Percentiles rank a stretch among this genome's conserved stretches.
phyloP scores from a whole-genome alignment of 2,329 filamentous ascomycete species.

The Colletotrichum zoysiae region DNA sequence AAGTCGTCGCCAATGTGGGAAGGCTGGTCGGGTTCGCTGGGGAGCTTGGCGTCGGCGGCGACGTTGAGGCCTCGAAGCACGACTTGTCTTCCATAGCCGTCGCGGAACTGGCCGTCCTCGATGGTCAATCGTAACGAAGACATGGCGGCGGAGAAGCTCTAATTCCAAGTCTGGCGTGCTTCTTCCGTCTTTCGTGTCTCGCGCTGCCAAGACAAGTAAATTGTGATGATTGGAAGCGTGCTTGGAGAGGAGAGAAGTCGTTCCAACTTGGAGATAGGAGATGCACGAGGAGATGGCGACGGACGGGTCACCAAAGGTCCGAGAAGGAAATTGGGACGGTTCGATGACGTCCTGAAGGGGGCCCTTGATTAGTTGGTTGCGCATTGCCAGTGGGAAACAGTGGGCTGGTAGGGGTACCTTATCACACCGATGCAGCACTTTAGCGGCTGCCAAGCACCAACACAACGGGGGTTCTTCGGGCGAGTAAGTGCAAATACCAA shows the following conservation, averaged over 20 bases:
- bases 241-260: not conserved
- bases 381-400: constrained; percentile 14
- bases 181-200: not conserved
- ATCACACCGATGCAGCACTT: constrained; percentile 26
- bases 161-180: not conserved
- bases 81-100: constrained; percentile 84
- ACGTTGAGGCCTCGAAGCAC: constrained; percentile 94
- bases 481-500: not conserved
- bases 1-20: constrained; percentile 84
- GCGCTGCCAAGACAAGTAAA: not conserved
- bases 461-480: constrained; percentile 4
- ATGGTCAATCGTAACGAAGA: constrained; percentile 82
- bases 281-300: constrained; percentile 16
- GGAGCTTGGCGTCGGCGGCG: constrained; percentile 90
- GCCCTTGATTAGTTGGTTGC: constrained; percentile 26
- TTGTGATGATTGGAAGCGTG: constrained; percentile 1
- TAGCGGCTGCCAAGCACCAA: constrained; percentile 34
- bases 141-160: constrained; percentile 63
- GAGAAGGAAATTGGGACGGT: constrained; percentile 39
- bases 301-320: constrained; percentile 34
- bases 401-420: constrained; percentile 23
- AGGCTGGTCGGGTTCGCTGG: constrained; percentile 82
- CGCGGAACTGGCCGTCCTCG: constrained; percentile 87
- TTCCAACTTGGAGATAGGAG: constrained; percentile 24
- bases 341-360: constrained; percentile 40